Conservation (phyloP, 768 basidiomycete species). For the Gymnopilus junonius region DNA sequence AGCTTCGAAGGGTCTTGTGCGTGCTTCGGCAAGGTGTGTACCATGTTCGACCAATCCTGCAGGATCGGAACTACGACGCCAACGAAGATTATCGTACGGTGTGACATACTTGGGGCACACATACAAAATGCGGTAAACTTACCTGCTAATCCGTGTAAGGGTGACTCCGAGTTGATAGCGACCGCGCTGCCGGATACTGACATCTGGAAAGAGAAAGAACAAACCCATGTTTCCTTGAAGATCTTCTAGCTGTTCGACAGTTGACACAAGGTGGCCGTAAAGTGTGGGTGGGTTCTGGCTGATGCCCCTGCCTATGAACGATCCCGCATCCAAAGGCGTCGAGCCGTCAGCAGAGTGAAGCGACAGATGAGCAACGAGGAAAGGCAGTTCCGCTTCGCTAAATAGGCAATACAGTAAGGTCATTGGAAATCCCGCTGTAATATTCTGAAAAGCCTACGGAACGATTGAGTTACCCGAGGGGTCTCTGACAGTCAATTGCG, state of each 20-base stretch:
- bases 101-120: not conserved
- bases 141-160: slow-evolving; percentile 77
- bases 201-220: slow-evolving; percentile 91
- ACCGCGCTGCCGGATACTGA: slow-evolving; percentile 81
- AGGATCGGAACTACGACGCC: slow-evolving; percentile 41
- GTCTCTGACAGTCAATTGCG: slow-evolving; percentile 78
- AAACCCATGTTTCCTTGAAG: slow-evolving; percentile 80
- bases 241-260: slow-evolving; percentile 80
- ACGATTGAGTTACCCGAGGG: slow-evolving; percentile 69
- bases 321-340: slow-evolving; percentile 66
- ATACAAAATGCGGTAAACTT: slow-evolving; percentile 31
- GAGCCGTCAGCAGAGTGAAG: slow-evolving; percentile 73
- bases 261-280: slow-evolving; percentile 86
- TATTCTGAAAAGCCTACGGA: slow-evolving; percentile 63
- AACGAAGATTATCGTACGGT: slow-evolving; percentile 3
- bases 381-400: slow-evolving; percentile 86
- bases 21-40: slow-evolving; percentile 68
- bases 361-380: slow-evolving; percentile 84
- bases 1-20: slow-evolving; percentile 81
- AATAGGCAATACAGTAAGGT: slow-evolving; percentile 10
- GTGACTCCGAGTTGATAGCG: slow-evolving; percentile 76
- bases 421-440: not conserved
- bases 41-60: slow-evolving; percentile 64
- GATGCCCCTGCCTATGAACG: slow-evolving; percentile 51
- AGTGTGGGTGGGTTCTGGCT: slow-evolving; percentile 64